These are phyloP conservation scores for Sclerospora graminicola DNA, from an alignment of 352 stramenopile genomes.

Conservation along the genomic window DNA sequence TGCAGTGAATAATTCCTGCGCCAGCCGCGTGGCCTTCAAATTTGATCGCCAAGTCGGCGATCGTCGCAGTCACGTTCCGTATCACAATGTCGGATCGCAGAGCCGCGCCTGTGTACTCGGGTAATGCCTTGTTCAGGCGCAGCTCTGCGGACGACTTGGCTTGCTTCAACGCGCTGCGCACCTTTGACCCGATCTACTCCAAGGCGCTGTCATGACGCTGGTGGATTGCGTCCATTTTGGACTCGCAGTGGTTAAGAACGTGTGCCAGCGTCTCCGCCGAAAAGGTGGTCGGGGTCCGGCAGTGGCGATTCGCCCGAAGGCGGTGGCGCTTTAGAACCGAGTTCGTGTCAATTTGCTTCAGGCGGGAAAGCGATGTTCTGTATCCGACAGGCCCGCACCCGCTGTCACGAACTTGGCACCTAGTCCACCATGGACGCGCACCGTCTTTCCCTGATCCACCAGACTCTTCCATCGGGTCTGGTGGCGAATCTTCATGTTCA, in stretches of 20 bases:
- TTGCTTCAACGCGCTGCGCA: not conserved
- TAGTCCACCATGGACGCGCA: not conserved
- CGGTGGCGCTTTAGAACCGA: not conserved
- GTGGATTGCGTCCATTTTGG: constrained; percentile 3
- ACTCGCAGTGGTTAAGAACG: constrained; percentile 9
- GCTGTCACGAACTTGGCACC: not conserved
- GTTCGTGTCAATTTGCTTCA: not conserved
- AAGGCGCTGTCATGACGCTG: constrained; percentile 7
- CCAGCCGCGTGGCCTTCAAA: not conserved
- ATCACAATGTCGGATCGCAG: constrained; percentile 5
- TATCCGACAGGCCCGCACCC: not conserved
- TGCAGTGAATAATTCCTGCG: not conserved
- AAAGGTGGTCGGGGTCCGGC: not conserved
- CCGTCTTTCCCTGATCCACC: not conserved
- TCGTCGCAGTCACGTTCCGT: not conserved
- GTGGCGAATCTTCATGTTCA: constrained; percentile 3
- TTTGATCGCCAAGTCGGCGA: not conserved
- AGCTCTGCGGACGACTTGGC: constrained; percentile 1
- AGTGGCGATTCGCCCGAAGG: not conserved
- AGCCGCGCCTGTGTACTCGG: not conserved
- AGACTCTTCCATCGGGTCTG: not conserved
- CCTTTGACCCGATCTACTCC: constrained; percentile 5
- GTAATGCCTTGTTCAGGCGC: constrained; percentile 7
- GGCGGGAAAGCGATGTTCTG: not conserved
- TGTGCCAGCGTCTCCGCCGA: not conserved